Evolutionary conservation across 495 filamentous ascomycete species (phyloP), one percentile per base, ranked within the genome.

Genomic region (Aspergillus baeticus): DNA sequence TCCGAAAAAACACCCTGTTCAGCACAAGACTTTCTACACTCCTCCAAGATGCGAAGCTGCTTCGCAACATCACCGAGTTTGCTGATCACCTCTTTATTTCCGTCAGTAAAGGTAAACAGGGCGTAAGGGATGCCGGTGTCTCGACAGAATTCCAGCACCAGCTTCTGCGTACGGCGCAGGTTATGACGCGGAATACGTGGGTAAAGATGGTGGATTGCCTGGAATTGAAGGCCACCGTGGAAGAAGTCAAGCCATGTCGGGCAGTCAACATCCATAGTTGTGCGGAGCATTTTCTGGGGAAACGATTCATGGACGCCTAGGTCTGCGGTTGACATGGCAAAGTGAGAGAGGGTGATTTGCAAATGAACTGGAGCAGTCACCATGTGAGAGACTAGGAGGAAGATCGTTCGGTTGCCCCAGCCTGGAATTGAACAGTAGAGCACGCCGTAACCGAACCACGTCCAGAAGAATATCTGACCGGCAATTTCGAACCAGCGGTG

Each of bases 261-360:
- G 67, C 94, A 98, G 67, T 96, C 93, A 15, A 98, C 88, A 57
- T 98, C 94, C 94, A 97, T 97, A 7, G 94, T 97, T 10, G 94
- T 98, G 54, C 94, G 83, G 46, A 98, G 80, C 94, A 97, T 97
- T 71, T 88, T 91, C 74, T 98, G 94, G 2, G 94, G 87, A 69
- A 98, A 98, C 13, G 88, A 93, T 73, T 98, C 94, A 52, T 85
- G 76, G 3, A 86, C 79, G 1, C 94, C 94, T 22, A 96, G 76
- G 63, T 98, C 94, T 7, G 91, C 83, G 1, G 94, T 98, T 59
- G 87, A 91, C 94, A 98, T 98, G 54, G 92, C 90, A 69, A 96
- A 98, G 72, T 98, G 94, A 10, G 88, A 93, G 23, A 98, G 85
- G 8, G 94, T 97, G 68, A 98, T 97, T 73, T 98, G 94, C 34